Base-by-base conservation (phyloP, 2,329 filamentous ascomycete species). In the Xylaria sp. region DNA sequence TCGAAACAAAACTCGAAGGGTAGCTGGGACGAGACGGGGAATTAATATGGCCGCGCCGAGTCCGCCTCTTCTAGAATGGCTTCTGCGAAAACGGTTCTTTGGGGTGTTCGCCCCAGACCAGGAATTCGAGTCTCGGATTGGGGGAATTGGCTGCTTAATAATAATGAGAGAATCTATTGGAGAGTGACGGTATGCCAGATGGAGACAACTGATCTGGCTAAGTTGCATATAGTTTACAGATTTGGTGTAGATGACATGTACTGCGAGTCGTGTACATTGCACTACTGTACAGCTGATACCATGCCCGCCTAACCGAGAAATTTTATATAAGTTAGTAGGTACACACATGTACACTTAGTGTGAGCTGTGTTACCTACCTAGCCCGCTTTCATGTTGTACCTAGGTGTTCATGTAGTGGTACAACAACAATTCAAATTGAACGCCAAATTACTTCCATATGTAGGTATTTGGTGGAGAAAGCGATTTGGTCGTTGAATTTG, bases 121-220 rank as follows among this genome's bases (percentile, higher is more conserved):
- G 22, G 29, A 2, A 42, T 29, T 39, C 22, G 10, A 60, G 55
- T 44, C 25, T 61, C 20, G n/a, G 63, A 45, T 50, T 31, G 27
- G 61, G 36, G 42, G n/a, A 38, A 31, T 58, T 38, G 20, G 53
- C 22, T 31, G 42, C 45, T 63, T 58, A 51, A 51, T 45, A 63
- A 63, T 38, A 42, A 29, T n/a, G n/a, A n/a, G 31, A 33, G 53
- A 17, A 6, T 50, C 17, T 36, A 29, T 49, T 22, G 45, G 49
- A 64, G 65, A n/a, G 56, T n/a, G 55, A 60, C 49, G 55, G 61
- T 27, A 56, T 25, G 56, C 61, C 51, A 61, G 65, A 51, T 53
- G 61, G 61, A 13, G n/a, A n/a, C n/a, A n/a, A n/a, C 53, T 36
- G 53, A 55, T 55, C 36, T 42, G 22, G 53, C 17, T 55, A 27